Base-by-base conservation (phyloP, 352 stramenopile genomes). In the Pythium scleroteichum region DNA sequence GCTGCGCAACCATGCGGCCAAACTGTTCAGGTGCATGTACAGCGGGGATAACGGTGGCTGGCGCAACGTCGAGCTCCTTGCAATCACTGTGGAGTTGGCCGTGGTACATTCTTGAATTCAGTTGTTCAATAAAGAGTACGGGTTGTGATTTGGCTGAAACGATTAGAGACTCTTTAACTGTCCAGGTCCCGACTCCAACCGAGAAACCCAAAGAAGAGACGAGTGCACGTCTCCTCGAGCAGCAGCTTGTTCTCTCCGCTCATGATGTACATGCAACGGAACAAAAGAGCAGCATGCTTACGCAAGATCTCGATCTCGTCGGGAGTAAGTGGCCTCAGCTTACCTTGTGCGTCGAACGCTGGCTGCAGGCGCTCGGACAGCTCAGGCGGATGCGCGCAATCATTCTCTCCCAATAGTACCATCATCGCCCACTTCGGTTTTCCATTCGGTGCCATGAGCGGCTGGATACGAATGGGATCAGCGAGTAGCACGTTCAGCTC, bases 1-100 rank as follows among this genome's bases (percentile, higher is more conserved):
- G 22, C 62, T 74, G 42, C 55, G 69, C 13, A 52, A 73, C 35
- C 58, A 75, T 24, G 59, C 59, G 19, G 69, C 61, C 5, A 39
- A 64, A 35, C 47, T 78, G 0, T 71, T 71, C 14, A 66, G 68
- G 9, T 71, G 29, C 29, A 35, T 35, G 29, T 35, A 35, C 29
- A 35, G 29, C 29, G 29, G n/a, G n/a, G n/a, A n/a, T 35, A 35
- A 35, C 5, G 10, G 29, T 27, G 14, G 16, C 13, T 55, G 39
- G 8, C 16, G 26, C 4, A 32, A 42, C 27, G 27, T 8, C n/a
- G n/a, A 55, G 9, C 2, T 3, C 27, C 16, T 55, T 10, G 29
- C 29, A 35, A 10, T 10, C 29, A 35, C 5, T 35, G 29, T 35
- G 29, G 10, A 35, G 29, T 10, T 5, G 5, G 29, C 29, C 10